Evolutionary conservation across 1,284 basidiomycete species (phyloP).

Genomic region (Cutaneotrichosporon mucoides): DNA sequence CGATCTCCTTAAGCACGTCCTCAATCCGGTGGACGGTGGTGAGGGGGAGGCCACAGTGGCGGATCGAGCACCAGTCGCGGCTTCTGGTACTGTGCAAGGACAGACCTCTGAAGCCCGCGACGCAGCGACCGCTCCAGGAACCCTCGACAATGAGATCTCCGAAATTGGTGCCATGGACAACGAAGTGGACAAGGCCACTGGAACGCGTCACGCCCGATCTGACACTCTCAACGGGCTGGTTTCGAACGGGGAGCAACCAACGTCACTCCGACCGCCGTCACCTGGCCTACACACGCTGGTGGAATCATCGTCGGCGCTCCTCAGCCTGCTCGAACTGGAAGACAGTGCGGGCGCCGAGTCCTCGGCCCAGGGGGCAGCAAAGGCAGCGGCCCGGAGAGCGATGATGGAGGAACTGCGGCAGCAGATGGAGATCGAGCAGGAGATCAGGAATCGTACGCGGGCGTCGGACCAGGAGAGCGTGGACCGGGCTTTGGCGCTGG

Average conservation of each 20-base stretch:
- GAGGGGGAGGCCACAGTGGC: neutral
- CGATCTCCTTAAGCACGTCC: neutral
- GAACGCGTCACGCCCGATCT: too few species aligned
- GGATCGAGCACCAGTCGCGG: too few species aligned
- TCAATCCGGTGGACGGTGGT: neutral
- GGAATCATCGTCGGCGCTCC: conserved; percentile 18
- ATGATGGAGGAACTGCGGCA: conserved; percentile 9
- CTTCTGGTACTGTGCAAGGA: too few species aligned
- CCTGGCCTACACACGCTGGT: neutral
- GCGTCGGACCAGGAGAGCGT: neutral
- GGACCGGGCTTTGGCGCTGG: neutral
- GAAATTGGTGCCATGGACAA: too few species aligned
- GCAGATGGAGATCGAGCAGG: conserved; percentile 15
- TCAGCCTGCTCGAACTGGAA: conserved; percentile 29
- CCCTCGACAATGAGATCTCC: too few species aligned
- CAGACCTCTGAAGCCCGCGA: too few species aligned
- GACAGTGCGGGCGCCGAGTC: conserved; percentile 10
- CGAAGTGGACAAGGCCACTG: too few species aligned
- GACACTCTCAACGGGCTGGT: too few species aligned
- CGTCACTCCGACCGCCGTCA: neutral
- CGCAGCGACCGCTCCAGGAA: too few species aligned
- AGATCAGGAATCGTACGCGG: neutral
- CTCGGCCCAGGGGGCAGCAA: conserved; percentile 25
- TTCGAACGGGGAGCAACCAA: neutral
- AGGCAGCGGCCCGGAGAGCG: conserved; percentile 5